phyloP scores from a whole-genome alignment of 2,329 filamentous ascomycete genomes.

The Neospermospora avenae region DNA sequence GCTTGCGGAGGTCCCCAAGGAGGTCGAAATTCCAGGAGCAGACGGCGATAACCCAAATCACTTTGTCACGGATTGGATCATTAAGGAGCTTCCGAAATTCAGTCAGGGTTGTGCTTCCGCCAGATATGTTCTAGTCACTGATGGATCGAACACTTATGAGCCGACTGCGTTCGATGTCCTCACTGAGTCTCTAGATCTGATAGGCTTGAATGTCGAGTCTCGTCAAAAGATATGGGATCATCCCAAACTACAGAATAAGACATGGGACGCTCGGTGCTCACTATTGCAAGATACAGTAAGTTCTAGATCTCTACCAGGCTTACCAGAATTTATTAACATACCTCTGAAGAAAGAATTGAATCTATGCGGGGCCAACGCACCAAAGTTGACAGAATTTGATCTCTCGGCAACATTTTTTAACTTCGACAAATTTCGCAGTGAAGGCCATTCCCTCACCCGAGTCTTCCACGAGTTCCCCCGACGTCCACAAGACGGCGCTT shows the following conservation, averaged over 20 bases:
- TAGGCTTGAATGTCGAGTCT: slow-evolving; percentile 11
- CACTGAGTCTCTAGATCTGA: background rate
- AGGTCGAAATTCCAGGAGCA: background rate
- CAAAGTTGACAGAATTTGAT: background rate
- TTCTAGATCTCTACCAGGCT: background rate
- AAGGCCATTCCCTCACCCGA: background rate
- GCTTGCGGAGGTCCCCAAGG: background rate
- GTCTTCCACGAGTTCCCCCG: background rate
- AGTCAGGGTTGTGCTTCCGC: slow-evolving; percentile 5
- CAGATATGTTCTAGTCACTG: slow-evolving; percentile 11
- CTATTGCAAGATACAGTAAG: slow-evolving; percentile 8
- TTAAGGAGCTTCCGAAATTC: background rate
- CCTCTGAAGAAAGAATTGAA: background rate
- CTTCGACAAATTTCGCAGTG: slow-evolving; percentile 3
- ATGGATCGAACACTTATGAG: slow-evolving; percentile 10
- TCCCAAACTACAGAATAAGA: background rate
- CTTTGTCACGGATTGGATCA: slow-evolving; percentile 10
- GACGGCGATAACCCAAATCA: background rate
- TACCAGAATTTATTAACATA: background rate
- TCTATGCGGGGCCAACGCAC: background rate
- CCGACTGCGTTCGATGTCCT: slow-evolving; percentile 9
- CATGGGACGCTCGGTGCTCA: slow-evolving; percentile 7
- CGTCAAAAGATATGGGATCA: slow-evolving; percentile 5
- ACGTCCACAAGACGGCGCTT: background rate
- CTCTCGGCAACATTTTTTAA: slow-evolving; percentile 10